These are phyloP conservation scores for Alternaria consortialis DNA, from an alignment of 2,329 filamentous ascomycete genomes.

Conservation along the genomic window DNA sequence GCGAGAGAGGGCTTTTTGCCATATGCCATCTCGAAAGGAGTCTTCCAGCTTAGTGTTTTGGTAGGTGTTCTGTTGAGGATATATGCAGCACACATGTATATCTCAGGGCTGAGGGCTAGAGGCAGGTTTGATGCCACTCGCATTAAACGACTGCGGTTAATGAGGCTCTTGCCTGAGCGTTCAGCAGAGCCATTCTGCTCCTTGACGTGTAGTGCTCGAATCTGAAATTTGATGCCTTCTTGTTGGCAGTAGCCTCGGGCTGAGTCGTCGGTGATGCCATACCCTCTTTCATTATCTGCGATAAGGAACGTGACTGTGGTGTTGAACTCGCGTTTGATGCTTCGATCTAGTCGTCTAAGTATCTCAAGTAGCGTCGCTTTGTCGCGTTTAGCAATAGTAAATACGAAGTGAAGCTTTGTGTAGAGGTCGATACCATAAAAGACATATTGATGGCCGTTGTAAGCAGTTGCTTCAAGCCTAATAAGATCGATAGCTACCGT, in stretches of 20 bases:
- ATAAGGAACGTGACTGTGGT: slow-evolving; percentile 17
- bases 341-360: too few relatives aligned
- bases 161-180: slow-evolving; percentile 16
- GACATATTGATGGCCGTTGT: too few relatives aligned
- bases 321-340: slow-evolving; percentile 16
- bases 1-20: slow-evolving; percentile 17
- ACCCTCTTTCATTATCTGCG: slow-evolving; percentile 11
- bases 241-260: too few relatives aligned
- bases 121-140: slow-evolving; percentile 12
- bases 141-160: slow-evolving; percentile 10
- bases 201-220: neutral
- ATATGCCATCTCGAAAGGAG: slow-evolving; percentile 22
- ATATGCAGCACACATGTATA: slow-evolving; percentile 18
- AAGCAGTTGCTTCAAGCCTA: too few relatives aligned
- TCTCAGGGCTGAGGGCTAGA: slow-evolving; percentile 15
- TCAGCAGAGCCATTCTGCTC: slow-evolving; percentile 23
- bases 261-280: neutral
- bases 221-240: neutral
- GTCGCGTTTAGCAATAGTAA: too few relatives aligned
- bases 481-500: too few relatives aligned
- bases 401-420: too few relatives aligned
- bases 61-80: slow-evolving; percentile 24
- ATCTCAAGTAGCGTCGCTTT: neutral
- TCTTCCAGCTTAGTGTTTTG: slow-evolving; percentile 20
- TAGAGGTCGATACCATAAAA: too few relatives aligned